Percentiles rank a stretch among this genome's conserved stretches.
Evolutionary conservation across 176 grass and related monocot genomes (phyloP).

Genomic region (Bonia amplexicaulis): DNA sequence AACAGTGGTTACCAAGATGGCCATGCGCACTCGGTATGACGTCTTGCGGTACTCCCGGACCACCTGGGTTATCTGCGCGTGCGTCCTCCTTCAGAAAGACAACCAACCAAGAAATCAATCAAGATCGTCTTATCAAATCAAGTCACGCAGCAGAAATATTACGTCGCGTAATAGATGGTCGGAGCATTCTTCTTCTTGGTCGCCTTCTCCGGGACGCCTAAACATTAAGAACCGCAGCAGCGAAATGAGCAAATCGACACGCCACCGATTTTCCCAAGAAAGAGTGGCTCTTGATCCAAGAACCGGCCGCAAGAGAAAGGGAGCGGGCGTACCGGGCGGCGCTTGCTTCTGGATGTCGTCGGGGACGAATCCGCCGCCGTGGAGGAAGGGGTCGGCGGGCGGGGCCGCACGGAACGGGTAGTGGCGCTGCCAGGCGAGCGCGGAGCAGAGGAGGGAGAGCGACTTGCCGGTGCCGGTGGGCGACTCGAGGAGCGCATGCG

Average conservation of each 20-base stretch:
- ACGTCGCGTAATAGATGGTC: slow-evolving; percentile 87
- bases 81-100: slow-evolving; percentile 74
- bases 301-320: not conserved
- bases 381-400: slow-evolving; percentile 47
- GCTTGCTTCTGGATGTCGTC: slow-evolving; percentile 49
- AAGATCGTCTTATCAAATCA: not conserved
- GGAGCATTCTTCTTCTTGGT: slow-evolving; percentile 59
- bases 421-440: slow-evolving; percentile 81
- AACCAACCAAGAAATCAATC: slow-evolving; percentile 27
- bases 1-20: slow-evolving; percentile 54
- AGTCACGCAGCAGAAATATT: slow-evolving; percentile 26
- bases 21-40: slow-evolving; percentile 78
- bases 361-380: slow-evolving; percentile 78
- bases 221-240: slow-evolving; percentile 29
- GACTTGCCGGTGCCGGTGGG: slow-evolving; percentile 93
- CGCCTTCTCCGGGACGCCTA: slow-evolving; percentile 39
- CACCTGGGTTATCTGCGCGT: slow-evolving; percentile 93
- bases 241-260: slow-evolving; percentile 19
- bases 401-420: slow-evolving; percentile 42
- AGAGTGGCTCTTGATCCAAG: not conserved
- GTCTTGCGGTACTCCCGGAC: slow-evolving; percentile 94
- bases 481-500: slow-evolving; percentile 90
- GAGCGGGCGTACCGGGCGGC: slow-evolving; percentile 3
- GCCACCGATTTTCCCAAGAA: not conserved
- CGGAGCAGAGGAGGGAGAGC: slow-evolving; percentile 93